phyloP scores from a whole-genome alignment of 495 filamentous ascomycete genomes.

The Lentithecium fluviatile region DNA sequence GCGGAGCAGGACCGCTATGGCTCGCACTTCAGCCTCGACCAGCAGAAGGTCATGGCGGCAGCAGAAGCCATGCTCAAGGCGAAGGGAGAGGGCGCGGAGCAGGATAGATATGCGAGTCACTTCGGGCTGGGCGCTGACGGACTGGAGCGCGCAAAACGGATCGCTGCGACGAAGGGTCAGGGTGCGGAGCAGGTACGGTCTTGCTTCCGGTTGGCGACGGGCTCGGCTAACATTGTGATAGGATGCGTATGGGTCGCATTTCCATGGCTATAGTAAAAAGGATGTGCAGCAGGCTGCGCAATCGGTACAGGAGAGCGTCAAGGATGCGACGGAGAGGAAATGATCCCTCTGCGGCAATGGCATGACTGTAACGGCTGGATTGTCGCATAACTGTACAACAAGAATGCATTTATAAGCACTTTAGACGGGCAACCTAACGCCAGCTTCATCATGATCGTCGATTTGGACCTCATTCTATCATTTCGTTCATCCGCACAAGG shows the following conservation, averaged over 20 bases:
- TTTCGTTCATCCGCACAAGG: too few relatives aligned
- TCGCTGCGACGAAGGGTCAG: not conserved
- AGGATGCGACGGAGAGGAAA: not conserved
- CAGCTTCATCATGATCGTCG: too few relatives aligned
- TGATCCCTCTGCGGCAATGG: not conserved
- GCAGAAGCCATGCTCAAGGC: slow-evolving; percentile 1
- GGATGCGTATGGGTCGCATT: slow-evolving; percentile 15
- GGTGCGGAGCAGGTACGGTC: slow-evolving; percentile 21
- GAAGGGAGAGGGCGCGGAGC: slow-evolving; percentile 14
- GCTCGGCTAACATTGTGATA: not conserved
- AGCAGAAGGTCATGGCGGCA: slow-evolving; percentile 10
- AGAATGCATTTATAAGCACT: too few relatives aligned
- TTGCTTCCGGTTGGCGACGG: not conserved
- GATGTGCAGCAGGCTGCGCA: slow-evolving; percentile 3
- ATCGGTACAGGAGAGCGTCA: not conserved
- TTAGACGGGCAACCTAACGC: too few relatives aligned
- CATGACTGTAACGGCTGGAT: not conserved
- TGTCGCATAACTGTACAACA: too few relatives aligned
- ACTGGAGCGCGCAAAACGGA: slow-evolving; percentile 2
- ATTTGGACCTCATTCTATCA: too few relatives aligned
- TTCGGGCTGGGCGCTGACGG: slow-evolving; percentile 22
- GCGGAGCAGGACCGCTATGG: slow-evolving; percentile 21
- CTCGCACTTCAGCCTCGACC: slow-evolving; percentile 10
- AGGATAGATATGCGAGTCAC: slow-evolving; percentile 9
- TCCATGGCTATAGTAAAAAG: not conserved